Evolutionary conservation across 2,329 filamentous ascomycete genomes (phyloP).

Genomic region (Xylariomycetidae sp.): DNA sequence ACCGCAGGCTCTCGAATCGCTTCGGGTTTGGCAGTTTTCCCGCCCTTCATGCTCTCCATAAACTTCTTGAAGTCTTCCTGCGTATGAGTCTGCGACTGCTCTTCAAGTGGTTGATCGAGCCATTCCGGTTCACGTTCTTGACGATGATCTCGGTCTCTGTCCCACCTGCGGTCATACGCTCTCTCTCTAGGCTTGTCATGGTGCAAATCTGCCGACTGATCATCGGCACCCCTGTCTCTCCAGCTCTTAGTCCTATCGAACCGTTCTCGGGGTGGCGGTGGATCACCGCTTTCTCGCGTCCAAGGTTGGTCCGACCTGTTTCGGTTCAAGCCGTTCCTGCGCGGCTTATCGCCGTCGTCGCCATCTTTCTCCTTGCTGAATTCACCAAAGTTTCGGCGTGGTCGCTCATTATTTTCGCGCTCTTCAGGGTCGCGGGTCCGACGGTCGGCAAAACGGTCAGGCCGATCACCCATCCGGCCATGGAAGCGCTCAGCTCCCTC

Average conservation of each 20-base stretch:
- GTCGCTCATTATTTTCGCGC: conserved; percentile 52
- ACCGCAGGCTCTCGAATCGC: conserved; percentile 28
- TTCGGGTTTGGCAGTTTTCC: conserved; percentile 32
- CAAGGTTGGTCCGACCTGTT: conserved; percentile 68
- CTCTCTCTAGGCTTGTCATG: conserved; percentile 53
- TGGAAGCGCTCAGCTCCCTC: conserved; percentile 69
- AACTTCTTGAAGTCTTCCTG: conserved; percentile 91
- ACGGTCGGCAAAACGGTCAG: conserved; percentile 37
- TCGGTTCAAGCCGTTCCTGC: conserved; percentile 61
- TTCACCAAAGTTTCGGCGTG: conserved; percentile 45
- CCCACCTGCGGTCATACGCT: conserved; percentile 50
- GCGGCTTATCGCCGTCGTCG: conserved; percentile 49
- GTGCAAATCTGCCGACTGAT: conserved; percentile 28
- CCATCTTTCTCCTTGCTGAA: conserved; percentile 41
- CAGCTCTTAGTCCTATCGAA: conserved; percentile 57
- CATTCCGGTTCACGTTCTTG: conserved; percentile 84
- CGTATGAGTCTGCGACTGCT: conserved; percentile 68
- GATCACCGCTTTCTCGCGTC: conserved; percentile 57
- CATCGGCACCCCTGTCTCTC: conserved; percentile 47
- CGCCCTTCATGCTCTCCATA: conserved; percentile 84
- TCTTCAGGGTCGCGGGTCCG: conserved; percentile 37
- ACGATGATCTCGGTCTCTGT: conserved; percentile 50
- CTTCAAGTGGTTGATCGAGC: conserved; percentile 72
- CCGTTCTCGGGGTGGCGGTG: conserved; percentile 41
- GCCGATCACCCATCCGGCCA: conserved; percentile 55